Conservation (phyloP, 352 stramenopile species). For the Pythium periplocum region DNA sequence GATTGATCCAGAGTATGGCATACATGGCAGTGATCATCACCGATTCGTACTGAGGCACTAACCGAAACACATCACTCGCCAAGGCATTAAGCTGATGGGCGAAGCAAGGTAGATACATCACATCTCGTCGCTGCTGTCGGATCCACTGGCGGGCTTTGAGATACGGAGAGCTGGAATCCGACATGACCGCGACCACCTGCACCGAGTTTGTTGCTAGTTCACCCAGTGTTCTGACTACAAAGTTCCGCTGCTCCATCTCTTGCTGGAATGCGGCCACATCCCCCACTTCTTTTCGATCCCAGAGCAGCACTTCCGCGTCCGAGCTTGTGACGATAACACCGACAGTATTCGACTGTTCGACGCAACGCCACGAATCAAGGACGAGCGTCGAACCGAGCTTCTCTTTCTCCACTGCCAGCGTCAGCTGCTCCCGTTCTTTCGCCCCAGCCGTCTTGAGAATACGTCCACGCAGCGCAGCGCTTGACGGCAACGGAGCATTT, state of each 20-base stretch:
- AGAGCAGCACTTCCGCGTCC: slow-evolving; percentile 5
- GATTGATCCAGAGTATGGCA: too few species aligned
- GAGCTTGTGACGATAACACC: slow-evolving; percentile 13
- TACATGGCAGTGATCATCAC: background rate
- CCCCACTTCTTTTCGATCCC: slow-evolving; percentile 2
- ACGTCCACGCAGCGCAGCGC: slow-evolving; percentile 4
- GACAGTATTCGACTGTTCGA: background rate
- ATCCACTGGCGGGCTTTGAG: background rate
- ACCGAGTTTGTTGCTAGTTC: slow-evolving; percentile 5
- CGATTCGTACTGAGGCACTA: slow-evolving; percentile 7
- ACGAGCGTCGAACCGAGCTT: slow-evolving; percentile 15
- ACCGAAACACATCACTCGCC: slow-evolving; percentile 8
- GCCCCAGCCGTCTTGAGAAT: slow-evolving; percentile 10
- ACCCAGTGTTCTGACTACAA: background rate
- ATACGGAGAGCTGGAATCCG: slow-evolving; percentile 12
- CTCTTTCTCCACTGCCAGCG: slow-evolving; percentile 12
- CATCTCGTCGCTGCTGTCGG: slow-evolving; percentile 7
- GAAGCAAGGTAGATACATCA: slow-evolving; percentile 19
- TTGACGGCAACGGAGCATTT: slow-evolving; percentile 4
- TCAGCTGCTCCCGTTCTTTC: slow-evolving; percentile 10
- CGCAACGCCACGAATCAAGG: slow-evolving; percentile 13
- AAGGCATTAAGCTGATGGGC: slow-evolving; percentile 16
- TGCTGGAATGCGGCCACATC: slow-evolving; percentile 1
- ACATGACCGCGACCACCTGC: slow-evolving; percentile 6
- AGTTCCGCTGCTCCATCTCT: background rate